A percentile compares a stretch with the other conserved stretches of the same genome.
These are phyloP conservation scores for Gelatoporia subvermispora DNA, from an alignment of 768 basidiomycete species.

Conservation along the genomic window DNA sequence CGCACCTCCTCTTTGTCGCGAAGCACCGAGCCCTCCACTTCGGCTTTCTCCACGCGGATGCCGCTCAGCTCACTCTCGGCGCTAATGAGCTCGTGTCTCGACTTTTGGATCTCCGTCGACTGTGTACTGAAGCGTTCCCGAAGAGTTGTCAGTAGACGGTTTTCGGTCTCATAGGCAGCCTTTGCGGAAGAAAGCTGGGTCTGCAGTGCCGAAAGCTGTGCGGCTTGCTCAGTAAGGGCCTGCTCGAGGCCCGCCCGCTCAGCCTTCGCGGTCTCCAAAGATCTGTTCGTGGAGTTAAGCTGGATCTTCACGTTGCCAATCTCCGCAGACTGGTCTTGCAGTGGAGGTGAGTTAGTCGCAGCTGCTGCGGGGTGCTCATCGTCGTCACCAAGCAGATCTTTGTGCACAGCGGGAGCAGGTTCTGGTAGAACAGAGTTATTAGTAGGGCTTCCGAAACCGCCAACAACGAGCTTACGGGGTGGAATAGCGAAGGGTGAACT, in stretches of 20 bases:
- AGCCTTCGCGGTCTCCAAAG: constrained; percentile 57
- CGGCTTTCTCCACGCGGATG: constrained; percentile 82
- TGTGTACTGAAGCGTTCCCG: constrained; percentile 68
- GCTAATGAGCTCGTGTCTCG: constrained; percentile 74
- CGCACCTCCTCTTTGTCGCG: constrained; percentile 94
- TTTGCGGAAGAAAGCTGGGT: constrained; percentile 80
- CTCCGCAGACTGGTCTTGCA: constrained; percentile 75
- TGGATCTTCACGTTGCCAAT: constrained; percentile 88
- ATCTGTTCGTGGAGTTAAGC: constrained; percentile 70
- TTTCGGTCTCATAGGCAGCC: constrained; percentile 83
- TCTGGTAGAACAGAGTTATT: not conserved
- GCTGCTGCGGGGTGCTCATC: constrained; percentile 44
- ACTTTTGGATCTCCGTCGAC: constrained; percentile 63
- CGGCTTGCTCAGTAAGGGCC: constrained; percentile 59
- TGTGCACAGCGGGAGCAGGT: constrained; percentile 16
- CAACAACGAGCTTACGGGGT: constrained; percentile 6
- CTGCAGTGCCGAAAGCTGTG: constrained; percentile 75
- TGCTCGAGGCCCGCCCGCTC: constrained; percentile 67
- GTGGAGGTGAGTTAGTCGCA: constrained; percentile 39
- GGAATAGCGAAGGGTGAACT: constrained; percentile 18
- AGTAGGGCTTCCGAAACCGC: not conserved
- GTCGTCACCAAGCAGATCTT: constrained; percentile 72
- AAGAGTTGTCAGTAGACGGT: constrained; percentile 57
- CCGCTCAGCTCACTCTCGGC: constrained; percentile 92
- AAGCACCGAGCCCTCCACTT: constrained; percentile 80